Percentiles rank a stretch among this genome's conserved stretches.
These are phyloP conservation scores for Fagus crenata DNA, from an alignment of 306 rosid species.

Conservation along the genomic window DNA sequence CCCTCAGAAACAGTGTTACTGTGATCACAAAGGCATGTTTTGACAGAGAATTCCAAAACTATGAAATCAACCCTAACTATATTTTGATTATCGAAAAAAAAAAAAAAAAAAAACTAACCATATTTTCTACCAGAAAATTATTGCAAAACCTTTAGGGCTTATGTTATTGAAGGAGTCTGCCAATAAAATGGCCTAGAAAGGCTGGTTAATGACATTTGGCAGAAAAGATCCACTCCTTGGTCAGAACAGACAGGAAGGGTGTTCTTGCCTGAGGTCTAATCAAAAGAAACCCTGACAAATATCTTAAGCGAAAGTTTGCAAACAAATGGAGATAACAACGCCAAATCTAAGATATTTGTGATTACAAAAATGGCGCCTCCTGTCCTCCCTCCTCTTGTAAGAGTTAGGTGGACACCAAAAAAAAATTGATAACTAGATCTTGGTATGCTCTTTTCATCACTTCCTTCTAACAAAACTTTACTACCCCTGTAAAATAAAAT, in stretches of 20 bases:
- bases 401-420: neutral
- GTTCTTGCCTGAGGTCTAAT: neutral
- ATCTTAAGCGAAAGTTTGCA: conserved; percentile 1
- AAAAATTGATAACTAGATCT: neutral
- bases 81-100: too few relatives aligned
- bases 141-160: neutral
- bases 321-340: neutral
- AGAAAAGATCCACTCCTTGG: conserved; percentile 2
- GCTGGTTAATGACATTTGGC: neutral
- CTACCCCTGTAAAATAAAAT: neutral
- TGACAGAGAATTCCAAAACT: neutral
- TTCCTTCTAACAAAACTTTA: neutral
- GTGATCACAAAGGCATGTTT: neutral
- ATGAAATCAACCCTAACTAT: neutral
- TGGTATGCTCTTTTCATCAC: neutral
- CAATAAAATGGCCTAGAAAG: neutral
- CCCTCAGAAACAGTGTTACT: neutral
- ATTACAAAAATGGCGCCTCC: too few relatives aligned
- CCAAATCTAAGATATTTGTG: too few relatives aligned
- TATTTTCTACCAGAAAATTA: neutral
- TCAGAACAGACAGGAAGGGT: neutral
- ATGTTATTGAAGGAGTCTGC: neutral
- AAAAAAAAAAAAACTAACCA: neutral
- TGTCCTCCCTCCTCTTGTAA: too few relatives aligned
- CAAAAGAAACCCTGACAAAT: neutral